A percentile compares a stretch with the other conserved stretches of the same genome.
Evolutionary conservation across 176 grass and related monocot genomes (phyloP).

Genomic region (Stipa capillata): DNA sequence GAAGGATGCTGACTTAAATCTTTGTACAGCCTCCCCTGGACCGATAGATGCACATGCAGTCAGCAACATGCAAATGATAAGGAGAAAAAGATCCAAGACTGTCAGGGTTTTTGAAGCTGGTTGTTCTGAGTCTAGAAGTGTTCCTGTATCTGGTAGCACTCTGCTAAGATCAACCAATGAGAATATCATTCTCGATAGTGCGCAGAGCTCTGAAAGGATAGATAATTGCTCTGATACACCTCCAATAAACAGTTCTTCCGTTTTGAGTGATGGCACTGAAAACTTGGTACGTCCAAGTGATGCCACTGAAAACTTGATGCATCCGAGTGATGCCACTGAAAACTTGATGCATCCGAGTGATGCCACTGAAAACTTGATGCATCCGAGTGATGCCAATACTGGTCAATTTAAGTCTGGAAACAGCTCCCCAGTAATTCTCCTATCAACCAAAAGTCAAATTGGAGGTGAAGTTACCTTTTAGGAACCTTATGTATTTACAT

Average conservation of each 20-base stretch:
- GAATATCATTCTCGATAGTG: neutral
- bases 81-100: constrained; percentile 35
- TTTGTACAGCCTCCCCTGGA: neutral
- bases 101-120: constrained; percentile 28
- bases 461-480: constrained; percentile 23
- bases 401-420: constrained; percentile 15
- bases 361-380: neutral
- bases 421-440: constrained; percentile 8
- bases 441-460: constrained; percentile 19
- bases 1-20: constrained; percentile 4
- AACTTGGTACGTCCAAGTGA: too few relatives aligned
- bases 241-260: neutral
- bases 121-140: constrained; percentile 21
- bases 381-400: constrained; percentile 2
- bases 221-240: constrained; percentile 15
- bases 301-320: neutral
- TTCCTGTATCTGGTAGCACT: constrained; percentile 12
- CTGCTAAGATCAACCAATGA: constrained; percentile 27
- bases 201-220: neutral
- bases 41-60: constrained; percentile 15
- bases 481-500: neutral
- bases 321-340: neutral
- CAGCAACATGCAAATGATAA: constrained; percentile 12
- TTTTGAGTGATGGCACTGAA: neutral
- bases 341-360: neutral